Conservation (phyloP, 306 rosid species). For the Castanospermum australe region DNA sequence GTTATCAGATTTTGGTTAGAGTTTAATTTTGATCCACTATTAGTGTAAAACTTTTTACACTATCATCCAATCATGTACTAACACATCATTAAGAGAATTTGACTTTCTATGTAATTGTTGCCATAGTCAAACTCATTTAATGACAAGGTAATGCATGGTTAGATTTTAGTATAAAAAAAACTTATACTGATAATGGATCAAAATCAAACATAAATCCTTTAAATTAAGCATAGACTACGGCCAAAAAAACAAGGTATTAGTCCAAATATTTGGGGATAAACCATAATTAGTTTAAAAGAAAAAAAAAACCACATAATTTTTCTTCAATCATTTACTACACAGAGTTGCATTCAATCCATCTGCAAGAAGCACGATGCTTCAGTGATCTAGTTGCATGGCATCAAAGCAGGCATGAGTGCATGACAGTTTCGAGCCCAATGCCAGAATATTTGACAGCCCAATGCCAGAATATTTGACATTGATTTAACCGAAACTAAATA, state of each 20-base stretch:
- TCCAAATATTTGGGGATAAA: background rate
- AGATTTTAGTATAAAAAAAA: no score
- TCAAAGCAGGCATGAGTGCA: background rate
- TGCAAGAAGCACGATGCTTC: background rate
- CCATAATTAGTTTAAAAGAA: background rate
- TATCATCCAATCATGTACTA: no score
- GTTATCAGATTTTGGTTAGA: background rate
- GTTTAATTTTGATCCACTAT: no score
- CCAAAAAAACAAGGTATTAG: background rate
- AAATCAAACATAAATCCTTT: no score
- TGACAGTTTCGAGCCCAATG: background rate
- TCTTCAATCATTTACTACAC: background rate
- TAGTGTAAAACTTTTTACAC: no score
- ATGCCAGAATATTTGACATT: slow-evolving; percentile 7
- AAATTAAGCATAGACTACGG: background rate
- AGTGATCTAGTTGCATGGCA: background rate
- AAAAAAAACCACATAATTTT: background rate
- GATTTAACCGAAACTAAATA: background rate
- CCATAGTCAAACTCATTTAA: no score
- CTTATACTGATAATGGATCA: no score
- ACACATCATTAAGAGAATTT: no score
- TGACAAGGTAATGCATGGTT: no score
- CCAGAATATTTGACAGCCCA: background rate
- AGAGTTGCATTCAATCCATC: background rate
- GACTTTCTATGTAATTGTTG: no score